Evolutionary conservation across 352 stramenopile species (phyloP).

Genomic region (Phytophthora litchii): DNA sequence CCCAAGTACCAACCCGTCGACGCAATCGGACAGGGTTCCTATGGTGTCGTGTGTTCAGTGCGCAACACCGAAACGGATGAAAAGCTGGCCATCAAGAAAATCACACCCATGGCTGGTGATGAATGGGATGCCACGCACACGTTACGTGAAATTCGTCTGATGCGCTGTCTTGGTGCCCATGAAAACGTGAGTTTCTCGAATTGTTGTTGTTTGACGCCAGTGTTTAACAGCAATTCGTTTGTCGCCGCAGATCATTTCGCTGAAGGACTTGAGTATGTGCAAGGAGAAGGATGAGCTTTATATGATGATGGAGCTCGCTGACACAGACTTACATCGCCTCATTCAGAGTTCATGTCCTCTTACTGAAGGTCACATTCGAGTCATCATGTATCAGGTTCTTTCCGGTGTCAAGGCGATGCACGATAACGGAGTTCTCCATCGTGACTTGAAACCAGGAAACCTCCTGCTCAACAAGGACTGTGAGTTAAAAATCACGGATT

Average conservation of each 20-base stretch:
- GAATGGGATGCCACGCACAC: slow-evolving; percentile 91
- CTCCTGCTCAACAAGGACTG: slow-evolving; percentile 93
- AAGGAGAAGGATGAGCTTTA: slow-evolving; percentile 95
- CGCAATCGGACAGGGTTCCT: slow-evolving; percentile 93
- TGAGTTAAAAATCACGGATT: slow-evolving; percentile 94
- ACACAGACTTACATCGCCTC: slow-evolving; percentile 92
- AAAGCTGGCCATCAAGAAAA: slow-evolving; percentile 94
- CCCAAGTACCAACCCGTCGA: slow-evolving; percentile 85
- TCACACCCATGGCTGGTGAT: slow-evolving; percentile 90
- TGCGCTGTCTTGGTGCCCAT: slow-evolving; percentile 90
- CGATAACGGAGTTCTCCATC: slow-evolving; percentile 93
- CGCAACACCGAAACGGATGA: slow-evolving; percentile 76
- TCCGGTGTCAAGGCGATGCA: slow-evolving; percentile 92
- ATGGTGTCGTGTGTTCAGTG: slow-evolving; percentile 93
- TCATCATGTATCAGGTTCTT: slow-evolving; percentile 89
- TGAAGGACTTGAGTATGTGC: slow-evolving; percentile 91
- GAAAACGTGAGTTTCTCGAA: slow-evolving; percentile 73
- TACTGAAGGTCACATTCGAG: slow-evolving; percentile 79
- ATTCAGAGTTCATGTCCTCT: slow-evolving; percentile 90
- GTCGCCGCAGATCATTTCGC: slow-evolving; percentile 78
- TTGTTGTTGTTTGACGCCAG: neutral
- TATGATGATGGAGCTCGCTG: slow-evolving; percentile 96
- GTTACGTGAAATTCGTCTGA: slow-evolving; percentile 90
- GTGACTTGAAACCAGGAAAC: slow-evolving; percentile 95
- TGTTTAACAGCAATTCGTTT: slow-evolving; percentile 1